These are phyloP conservation scores for Penicillium maclennaniae DNA, from an alignment of 495 filamentous ascomycete species.

Conservation along the genomic window DNA sequence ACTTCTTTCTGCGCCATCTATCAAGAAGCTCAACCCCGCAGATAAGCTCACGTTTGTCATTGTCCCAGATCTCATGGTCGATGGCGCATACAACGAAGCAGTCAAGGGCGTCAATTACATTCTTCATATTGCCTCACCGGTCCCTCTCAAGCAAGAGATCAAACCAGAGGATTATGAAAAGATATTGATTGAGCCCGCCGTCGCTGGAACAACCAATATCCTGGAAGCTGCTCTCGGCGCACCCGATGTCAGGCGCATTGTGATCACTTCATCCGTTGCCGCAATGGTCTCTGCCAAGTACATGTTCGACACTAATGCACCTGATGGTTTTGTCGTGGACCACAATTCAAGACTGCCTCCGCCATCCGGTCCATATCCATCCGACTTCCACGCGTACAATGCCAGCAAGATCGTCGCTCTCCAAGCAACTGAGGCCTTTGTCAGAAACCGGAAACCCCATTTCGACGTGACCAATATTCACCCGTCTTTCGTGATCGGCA, in stretches of 20 bases:
- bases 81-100: not conserved
- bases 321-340: not conserved
- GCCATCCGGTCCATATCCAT: not conserved
- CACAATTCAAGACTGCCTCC: not conserved
- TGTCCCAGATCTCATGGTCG: not conserved
- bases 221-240: not conserved
- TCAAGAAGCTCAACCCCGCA: not conserved
- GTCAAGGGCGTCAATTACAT: not conserved
- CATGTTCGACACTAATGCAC: not conserved
- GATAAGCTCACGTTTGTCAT: not conserved
- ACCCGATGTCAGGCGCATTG: not conserved
- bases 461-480: not conserved
- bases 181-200: not conserved
- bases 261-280: not conserved
- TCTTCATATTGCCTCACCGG: not conserved
- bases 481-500: constrained; percentile 1
- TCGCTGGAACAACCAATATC: not conserved
- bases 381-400: constrained; percentile 1
- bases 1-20: not conserved
- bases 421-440: not conserved
- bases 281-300: not conserved
- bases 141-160: not conserved
- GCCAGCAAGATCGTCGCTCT: not conserved
- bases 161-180: not conserved
- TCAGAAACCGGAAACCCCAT: not conserved